Conservation (phyloP, 306 rosid genomes). For the Quercus dentata region DNA sequence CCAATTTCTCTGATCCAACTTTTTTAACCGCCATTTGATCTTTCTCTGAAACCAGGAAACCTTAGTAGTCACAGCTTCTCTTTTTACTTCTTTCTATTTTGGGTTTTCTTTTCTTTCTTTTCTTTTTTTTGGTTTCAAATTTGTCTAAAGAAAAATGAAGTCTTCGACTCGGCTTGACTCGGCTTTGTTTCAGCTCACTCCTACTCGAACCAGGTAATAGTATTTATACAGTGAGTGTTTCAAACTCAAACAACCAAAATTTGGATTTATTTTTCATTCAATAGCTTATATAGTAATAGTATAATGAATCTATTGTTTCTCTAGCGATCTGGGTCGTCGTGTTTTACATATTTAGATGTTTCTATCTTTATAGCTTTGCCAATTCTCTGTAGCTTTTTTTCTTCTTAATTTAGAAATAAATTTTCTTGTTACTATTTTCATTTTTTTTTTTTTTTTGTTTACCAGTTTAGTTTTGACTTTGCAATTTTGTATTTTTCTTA, state of each 20-base stretch:
- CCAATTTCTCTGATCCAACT: constrained; percentile 29
- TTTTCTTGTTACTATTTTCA: no score
- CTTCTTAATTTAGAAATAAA: no score
- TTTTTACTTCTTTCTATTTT: not conserved
- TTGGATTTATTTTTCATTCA: not conserved
- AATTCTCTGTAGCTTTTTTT: no score
- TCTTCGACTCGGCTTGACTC: constrained; percentile 75
- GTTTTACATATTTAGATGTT: constrained; percentile 9
- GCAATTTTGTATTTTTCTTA: no score
- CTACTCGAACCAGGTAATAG: constrained; percentile 85
- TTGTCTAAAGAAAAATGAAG: constrained; percentile 40
- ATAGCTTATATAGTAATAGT: no score
- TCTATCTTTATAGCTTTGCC: not conserved
- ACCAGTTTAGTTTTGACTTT: no score
- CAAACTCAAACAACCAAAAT: not conserved
- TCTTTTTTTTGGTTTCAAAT: not conserved
- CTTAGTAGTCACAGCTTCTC: constrained; percentile 11
- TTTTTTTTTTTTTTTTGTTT: no score
- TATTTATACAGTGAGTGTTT: constrained; percentile 7
- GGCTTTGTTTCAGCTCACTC: constrained; percentile 90
- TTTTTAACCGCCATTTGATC: constrained; percentile 25
- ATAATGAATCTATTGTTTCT: not conserved
- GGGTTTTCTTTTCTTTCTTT: not conserved
- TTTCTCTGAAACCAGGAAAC: not conserved
- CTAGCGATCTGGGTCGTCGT: constrained; percentile 21